These are phyloP conservation scores for Alternaria rosae DNA, from an alignment of 2,329 filamentous ascomycete genomes.

Conservation along the genomic window DNA sequence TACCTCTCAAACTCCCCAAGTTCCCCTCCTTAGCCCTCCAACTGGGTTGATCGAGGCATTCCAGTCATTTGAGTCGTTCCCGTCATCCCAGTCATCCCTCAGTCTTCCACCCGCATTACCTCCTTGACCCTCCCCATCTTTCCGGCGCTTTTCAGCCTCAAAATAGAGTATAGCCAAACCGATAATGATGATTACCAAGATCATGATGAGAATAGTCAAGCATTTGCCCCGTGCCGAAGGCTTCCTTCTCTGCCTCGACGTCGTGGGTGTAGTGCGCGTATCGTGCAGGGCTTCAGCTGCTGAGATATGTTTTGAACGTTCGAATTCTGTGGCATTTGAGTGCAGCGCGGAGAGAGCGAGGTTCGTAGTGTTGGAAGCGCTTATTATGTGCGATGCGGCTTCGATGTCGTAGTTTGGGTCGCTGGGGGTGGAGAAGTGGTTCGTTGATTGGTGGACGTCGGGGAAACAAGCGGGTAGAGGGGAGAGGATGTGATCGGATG, in stretches of 20 bases:
- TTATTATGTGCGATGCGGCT: neutral
- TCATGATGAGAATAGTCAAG: too few relatives aligned
- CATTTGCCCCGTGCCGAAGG: too few relatives aligned
- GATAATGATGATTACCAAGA: neutral
- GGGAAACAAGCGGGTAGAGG: too few relatives aligned
- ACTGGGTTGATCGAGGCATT: neutral
- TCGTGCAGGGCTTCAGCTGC: neutral
- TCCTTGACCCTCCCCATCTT: neutral
- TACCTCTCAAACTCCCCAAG: neutral
- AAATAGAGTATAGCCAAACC: neutral
- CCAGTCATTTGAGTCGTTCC: neutral
- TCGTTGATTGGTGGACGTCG: neutral
- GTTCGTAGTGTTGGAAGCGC: neutral
- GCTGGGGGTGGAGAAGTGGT: too few relatives aligned
- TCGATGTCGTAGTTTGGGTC: neutral
- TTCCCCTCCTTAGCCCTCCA: neutral
- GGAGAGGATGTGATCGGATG: neutral
- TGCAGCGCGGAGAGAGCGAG: neutral
- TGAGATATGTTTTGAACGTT: neutral
- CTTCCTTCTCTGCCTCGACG: too few relatives aligned
- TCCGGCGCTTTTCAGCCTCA: neutral
- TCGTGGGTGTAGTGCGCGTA: neutral
- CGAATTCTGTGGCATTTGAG: neutral
- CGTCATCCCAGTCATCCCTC: neutral
- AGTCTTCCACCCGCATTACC: neutral